Base-by-base conservation (phyloP, 495 filamentous ascomycete species). In the Aspergillus ellipticus region DNA sequence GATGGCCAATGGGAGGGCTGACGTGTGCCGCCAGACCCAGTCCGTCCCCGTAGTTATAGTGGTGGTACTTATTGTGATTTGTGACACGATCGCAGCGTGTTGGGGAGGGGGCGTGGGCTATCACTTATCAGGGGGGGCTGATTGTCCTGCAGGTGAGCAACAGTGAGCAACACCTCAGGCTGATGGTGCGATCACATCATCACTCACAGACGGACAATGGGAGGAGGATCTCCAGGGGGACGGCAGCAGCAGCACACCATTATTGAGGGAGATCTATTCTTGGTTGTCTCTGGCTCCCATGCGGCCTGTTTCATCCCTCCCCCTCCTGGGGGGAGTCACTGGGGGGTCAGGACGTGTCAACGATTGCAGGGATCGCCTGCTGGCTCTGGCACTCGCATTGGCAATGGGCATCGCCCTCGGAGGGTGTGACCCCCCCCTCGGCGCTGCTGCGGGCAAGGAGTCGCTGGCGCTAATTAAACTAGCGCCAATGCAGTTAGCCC, bases 381-480 rank as follows among this genome's bases (percentile, higher is more conserved):
- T 46, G 42, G 42, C 37, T 28, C 24, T 16, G 28, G 26, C 24
- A 28, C 24, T 28, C 24, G 24, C 24, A 28, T 28, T 28, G 24
- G 24, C 24, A n/a, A 28, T 28, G 24, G 24, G 7, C 24, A n/a
- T n/a, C n/a, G n/a, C n/a, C n/a, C n/a, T n/a, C n/a, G n/a, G 31
- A 42, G 19, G 26, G 16, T 22, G 46, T 51, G 37, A 26, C 24
- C 49, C 45, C 31, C 55, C 51, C 16, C 15, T 17, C 24, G 16
- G 24, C n/a, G 37, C 35, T 28, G 21, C 26, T 42, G 37, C 42
- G 28, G 52, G 31, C 52, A 46, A 54, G 52, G 51, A 45, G 39
- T 54, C 42, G 26, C 20, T 28, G 42, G 45, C 51, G 46, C 28
- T 57, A 60, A 64, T 64, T 51, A 61, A 58, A 60, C 55, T 56